Evolutionary conservation across 2,329 filamentous ascomycete species (phyloP).

Genomic region (Xylaria sp.): DNA sequence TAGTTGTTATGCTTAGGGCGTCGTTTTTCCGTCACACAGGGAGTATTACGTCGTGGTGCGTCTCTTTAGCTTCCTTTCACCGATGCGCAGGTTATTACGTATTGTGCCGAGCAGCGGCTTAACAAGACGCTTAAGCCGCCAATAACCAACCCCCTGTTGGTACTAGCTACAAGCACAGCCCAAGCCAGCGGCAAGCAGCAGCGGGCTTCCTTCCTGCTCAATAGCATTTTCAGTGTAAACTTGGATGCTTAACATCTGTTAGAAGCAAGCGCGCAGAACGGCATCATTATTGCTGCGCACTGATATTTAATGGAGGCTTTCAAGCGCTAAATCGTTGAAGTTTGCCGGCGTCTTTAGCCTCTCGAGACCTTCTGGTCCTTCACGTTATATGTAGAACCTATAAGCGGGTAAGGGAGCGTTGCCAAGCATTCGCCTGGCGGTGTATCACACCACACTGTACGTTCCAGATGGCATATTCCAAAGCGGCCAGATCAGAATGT

Average conservation of each 20-base stretch:
- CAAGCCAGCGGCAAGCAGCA: too few species aligned
- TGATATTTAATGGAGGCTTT: not conserved
- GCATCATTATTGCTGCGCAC: not conserved
- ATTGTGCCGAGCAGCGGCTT: slow-evolving; percentile 21
- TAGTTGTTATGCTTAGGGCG: not conserved
- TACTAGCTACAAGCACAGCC: too few species aligned
- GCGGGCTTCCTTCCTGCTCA: slow-evolving; percentile 22
- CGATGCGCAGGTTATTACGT: slow-evolving; percentile 20
- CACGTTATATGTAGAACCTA: too few species aligned
- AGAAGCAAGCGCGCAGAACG: too few species aligned
- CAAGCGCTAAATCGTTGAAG: not conserved
- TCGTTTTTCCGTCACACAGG: too few species aligned
- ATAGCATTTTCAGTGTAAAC: slow-evolving; percentile 15
- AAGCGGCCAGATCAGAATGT: not conserved
- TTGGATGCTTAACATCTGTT: not conserved
- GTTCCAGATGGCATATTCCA: not conserved
- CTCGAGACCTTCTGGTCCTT: not conserved
- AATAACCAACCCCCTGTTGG: slow-evolving; percentile 11
- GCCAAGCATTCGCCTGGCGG: slow-evolving; percentile 1
- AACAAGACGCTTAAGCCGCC: slow-evolving; percentile 22
- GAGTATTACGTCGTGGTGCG: slow-evolving; percentile 12
- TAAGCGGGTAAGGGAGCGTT: slow-evolving; percentile 1
- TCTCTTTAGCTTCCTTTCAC: slow-evolving; percentile 1
- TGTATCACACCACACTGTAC: too few species aligned
- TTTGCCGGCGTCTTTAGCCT: not conserved